Conservation (phyloP, 192 early-diverging fungal genomes). For the Entrophospora sp. region DNA sequence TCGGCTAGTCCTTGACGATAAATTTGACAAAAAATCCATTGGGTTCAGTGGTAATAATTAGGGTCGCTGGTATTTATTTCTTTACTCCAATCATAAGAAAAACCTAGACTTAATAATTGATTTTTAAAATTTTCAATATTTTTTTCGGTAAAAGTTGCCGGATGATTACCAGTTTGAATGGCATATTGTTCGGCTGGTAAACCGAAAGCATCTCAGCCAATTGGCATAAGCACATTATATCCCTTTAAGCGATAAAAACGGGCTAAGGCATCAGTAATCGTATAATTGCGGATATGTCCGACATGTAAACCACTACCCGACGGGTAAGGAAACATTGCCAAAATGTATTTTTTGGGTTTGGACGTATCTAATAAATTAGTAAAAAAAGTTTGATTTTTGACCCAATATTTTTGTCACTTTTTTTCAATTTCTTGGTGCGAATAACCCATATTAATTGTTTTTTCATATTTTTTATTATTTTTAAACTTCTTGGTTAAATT, state of each 20-base stretch:
- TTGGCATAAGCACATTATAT: neutral
- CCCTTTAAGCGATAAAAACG: slow-evolving; percentile 1
- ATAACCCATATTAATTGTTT: neutral
- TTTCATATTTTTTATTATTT: too few relatives aligned
- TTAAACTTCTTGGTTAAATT: too few relatives aligned
- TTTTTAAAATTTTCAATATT: slow-evolving; percentile 2
- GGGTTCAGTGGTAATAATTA: neutral
- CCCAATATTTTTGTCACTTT: neutral
- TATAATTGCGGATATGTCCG: neutral
- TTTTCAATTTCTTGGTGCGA: neutral
- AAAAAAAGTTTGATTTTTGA: neutral
- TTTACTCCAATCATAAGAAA: slow-evolving; percentile 7
- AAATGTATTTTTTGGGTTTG: neutral
- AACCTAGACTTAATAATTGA: neutral
- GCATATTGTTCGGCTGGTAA: slow-evolving; percentile 5
- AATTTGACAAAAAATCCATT: slow-evolving; percentile 1
- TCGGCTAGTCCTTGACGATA: slow-evolving; percentile 1
- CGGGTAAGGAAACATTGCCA: slow-evolving; percentile 1
- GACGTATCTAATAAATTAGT: neutral
- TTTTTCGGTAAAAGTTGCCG: neutral
- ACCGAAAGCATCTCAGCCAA: neutral
- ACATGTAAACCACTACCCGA: slow-evolving; percentile 5
- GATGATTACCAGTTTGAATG: neutral
- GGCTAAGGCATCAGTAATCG: neutral
- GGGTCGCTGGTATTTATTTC: neutral